phyloP scores from a whole-genome alignment of 352 stramenopile species.

The Phytophthora palmivora region DNA sequence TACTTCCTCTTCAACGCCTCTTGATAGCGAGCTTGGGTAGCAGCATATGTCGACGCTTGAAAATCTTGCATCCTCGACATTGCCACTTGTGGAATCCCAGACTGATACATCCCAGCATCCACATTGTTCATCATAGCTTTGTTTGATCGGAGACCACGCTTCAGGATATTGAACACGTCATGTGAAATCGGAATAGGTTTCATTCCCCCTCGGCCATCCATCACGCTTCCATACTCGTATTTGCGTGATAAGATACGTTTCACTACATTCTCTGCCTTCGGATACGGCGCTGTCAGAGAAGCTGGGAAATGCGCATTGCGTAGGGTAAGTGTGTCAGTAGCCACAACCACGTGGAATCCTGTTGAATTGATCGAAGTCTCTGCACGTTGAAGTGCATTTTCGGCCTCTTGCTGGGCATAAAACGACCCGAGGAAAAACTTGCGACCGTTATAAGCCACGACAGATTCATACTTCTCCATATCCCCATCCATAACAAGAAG shows the following conservation, averaged over 20 bases:
- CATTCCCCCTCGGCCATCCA: conserved; percentile 39
- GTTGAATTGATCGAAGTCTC: conserved; percentile 40
- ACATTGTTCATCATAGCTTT: conserved; percentile 33
- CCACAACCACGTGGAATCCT: conserved; percentile 41
- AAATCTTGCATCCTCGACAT: conserved; percentile 34
- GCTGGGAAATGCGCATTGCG: conserved; percentile 44
- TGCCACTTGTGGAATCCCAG: conserved; percentile 23
- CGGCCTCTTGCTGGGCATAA: conserved; percentile 47
- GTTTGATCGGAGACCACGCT: conserved; percentile 34
- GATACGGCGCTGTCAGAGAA: conserved; percentile 38
- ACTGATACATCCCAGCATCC: conserved; percentile 26
- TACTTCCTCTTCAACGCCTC: conserved; percentile 51
- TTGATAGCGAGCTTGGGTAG: conserved; percentile 34
- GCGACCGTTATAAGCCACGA: conserved; percentile 52
- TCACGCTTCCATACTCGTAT: conserved; percentile 56
- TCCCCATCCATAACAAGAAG: conserved; percentile 50
- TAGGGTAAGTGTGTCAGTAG: conserved; percentile 30
- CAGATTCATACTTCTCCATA: conserved; percentile 56
- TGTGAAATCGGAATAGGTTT: conserved; percentile 53
- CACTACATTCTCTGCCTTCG: conserved; percentile 53
- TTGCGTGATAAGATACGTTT: conserved; percentile 54
- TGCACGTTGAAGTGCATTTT: conserved; percentile 49
- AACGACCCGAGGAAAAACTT: conserved; percentile 66
- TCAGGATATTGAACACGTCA: conserved; percentile 47
- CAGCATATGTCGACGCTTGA: conserved; percentile 32